These are phyloP conservation scores for Podochytrium sp. DNA, from an alignment of 192 early-diverging fungal species.

Conservation along the genomic window DNA sequence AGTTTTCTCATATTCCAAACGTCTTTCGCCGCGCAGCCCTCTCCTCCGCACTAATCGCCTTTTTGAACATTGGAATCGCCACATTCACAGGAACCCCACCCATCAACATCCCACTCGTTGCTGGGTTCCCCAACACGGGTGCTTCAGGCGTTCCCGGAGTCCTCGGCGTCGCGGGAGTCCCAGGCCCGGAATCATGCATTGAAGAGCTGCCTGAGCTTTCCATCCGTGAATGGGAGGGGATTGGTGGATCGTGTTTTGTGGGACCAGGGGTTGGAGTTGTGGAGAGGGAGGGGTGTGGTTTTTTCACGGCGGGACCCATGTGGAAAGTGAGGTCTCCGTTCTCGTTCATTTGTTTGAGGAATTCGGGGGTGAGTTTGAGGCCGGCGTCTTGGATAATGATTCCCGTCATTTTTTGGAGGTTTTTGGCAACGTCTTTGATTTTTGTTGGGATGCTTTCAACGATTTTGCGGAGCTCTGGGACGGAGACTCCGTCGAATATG, in stretches of 20 bases:
- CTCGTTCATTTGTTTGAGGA: constrained; percentile 48
- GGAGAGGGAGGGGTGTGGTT: neutral
- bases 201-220: neutral
- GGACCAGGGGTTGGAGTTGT: neutral
- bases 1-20: constrained; percentile 5
- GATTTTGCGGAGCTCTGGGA: constrained; percentile 44
- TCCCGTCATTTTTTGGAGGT: constrained; percentile 46
- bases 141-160: constrained; percentile 16
- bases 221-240: neutral
- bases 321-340: constrained; percentile 21
- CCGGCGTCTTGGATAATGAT: constrained; percentile 55
- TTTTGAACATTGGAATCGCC: constrained; percentile 47
- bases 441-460: constrained; percentile 48
- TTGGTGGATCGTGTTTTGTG: neutral
- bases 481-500: constrained; percentile 41
- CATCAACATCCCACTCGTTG: constrained; percentile 38
- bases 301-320: neutral
- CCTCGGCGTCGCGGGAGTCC: neutral
- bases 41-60: constrained; percentile 29
- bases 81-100: constrained; percentile 50
- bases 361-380: constrained; percentile 54
- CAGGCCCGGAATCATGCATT: neutral
- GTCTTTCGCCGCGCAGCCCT: constrained; percentile 12
- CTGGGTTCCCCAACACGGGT: constrained; percentile 27
- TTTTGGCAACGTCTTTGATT: constrained; percentile 53